Conservation (phyloP, 305 asterid genomes). For the Solanum aculeatissimum region DNA sequence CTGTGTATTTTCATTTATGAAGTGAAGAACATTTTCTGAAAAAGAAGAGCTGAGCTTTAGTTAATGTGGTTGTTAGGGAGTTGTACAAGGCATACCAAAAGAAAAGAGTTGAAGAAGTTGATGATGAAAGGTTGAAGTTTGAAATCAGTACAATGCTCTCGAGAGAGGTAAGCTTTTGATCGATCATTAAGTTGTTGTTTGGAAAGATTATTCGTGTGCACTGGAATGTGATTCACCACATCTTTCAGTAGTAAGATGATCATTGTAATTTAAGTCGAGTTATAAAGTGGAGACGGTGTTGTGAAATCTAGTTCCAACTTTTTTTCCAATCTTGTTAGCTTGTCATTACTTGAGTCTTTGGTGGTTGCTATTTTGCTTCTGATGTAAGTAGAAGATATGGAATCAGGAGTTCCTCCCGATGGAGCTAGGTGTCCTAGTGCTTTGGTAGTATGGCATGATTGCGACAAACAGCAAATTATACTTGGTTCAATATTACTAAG, state of each 20-base stretch:
- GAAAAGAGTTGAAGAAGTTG: slow-evolving; percentile 60
- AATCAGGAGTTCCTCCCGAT: not conserved
- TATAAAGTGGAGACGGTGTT: not conserved
- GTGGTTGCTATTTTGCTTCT: not conserved
- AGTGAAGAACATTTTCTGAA: not conserved
- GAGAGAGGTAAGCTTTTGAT: slow-evolving; percentile 57
- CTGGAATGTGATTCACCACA: not conserved
- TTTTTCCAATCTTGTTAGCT: not conserved
- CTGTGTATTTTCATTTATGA: not conserved
- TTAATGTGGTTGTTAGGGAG: slow-evolving; percentile 29
- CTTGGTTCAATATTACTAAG: not conserved
- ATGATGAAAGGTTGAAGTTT: slow-evolving; percentile 73
- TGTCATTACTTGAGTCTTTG: not conserved
- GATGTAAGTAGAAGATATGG: not conserved
- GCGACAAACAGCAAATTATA: not conserved
- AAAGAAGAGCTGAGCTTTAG: not conserved
- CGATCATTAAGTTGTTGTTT: not conserved
- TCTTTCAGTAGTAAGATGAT: not conserved
- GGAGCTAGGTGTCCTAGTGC: not conserved
- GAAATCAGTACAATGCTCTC: slow-evolving; percentile 75
- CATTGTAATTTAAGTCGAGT: not conserved
- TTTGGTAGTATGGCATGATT: not conserved
- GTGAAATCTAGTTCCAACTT: not conserved
- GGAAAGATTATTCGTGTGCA: not conserved
- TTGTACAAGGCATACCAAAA: slow-evolving; percentile 61